Percentiles rank a stretch among this genome's conserved stretches.
These are phyloP conservation scores for Coemansia sp. DNA, from an alignment of 192 early-diverging fungal species.

Conservation along the genomic window DNA sequence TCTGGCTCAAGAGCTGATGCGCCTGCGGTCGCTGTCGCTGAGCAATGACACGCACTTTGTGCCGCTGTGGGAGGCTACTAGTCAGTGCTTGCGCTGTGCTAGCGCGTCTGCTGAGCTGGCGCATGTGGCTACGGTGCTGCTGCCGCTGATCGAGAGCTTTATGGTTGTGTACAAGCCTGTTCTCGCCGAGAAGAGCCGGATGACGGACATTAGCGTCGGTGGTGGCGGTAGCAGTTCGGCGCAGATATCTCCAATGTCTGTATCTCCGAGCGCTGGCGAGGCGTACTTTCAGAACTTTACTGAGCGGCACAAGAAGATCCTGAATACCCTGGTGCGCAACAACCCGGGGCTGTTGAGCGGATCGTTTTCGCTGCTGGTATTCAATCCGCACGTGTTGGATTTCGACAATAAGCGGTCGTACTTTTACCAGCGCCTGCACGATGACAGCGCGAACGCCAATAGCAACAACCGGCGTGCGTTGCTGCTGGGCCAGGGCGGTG, in stretches of 20 bases:
- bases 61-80: slow-evolving; percentile 78
- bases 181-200: slow-evolving; percentile 52
- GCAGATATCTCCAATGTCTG: slow-evolving; percentile 24
- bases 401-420: slow-evolving; percentile 99
- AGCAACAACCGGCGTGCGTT: not conserved
- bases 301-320: slow-evolving; percentile 92
- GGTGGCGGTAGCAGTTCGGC: slow-evolving; percentile 23
- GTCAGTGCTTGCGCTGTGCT: slow-evolving; percentile 72
- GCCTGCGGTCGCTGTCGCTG: slow-evolving; percentile 51
- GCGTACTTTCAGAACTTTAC: slow-evolving; percentile 90
- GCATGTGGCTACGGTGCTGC: slow-evolving; percentile 87
- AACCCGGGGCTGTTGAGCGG: slow-evolving; percentile 95
- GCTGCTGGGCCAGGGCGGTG: not conserved
- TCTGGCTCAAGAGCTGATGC: slow-evolving; percentile 35
- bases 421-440: slow-evolving; percentile 94
- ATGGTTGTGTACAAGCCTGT: slow-evolving; percentile 98
- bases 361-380: slow-evolving; percentile 95
- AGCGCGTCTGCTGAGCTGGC: slow-evolving; percentile 78
- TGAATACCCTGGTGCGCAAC: slow-evolving; percentile 98
- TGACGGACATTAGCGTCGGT: slow-evolving; percentile 12
- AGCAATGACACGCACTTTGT: slow-evolving; percentile 57
- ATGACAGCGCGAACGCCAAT: slow-evolving; percentile 59
- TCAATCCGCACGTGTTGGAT: slow-evolving; percentile 95
- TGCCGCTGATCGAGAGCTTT: slow-evolving; percentile 95
- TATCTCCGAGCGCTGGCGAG: slow-evolving; percentile 27